Base-by-base conservation (phyloP, 805 yeast genomes). In the Jamesozyma spencerorum region DNA sequence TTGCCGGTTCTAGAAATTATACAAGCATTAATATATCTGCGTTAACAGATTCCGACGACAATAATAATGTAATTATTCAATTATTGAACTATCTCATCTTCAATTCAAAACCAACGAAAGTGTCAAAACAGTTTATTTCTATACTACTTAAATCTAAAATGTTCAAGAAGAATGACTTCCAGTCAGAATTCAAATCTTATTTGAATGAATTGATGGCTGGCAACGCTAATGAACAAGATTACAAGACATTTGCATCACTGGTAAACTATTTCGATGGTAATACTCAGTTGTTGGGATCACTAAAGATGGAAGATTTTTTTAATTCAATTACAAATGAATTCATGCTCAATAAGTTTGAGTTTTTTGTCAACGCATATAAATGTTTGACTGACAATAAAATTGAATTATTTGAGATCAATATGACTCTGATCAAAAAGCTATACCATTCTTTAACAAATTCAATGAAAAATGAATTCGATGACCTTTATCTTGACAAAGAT, bases 1-100 rank as follows among this genome's bases (percentile, higher is more conserved):
- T 71, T 31, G 48, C 58, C 33, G 64, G 72, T 2, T 6, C 2
- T 4, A 12, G n/a, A 12, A 22, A 14, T 24, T 32, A 11, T 24
- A 14, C 3, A 22, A 17, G 12, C 18, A 13, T 19, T 18, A 12
- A 33, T 14, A 14, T 13, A 3, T 30, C 34, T 8, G 19, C 33
- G 7, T n/a, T 18, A 12, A 12, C 33, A n/a, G 4, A 4, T 3
- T 12, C 15, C 5, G 24, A 22, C 14, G 37, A 34, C 10, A n/a
- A 34, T 4, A 20, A 34, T 34, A 17, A 7, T 2, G 24, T 15
- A 5, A 7, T 24, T n/a, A 7, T 24, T n/a, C n/a, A 22, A 3
- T n/a, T 34, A n/a, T 24, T 34, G 13, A 20, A 5, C 3, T 34
- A 34, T 13, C 14, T 24, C 13, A 6, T 34, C 6, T 34, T 34